Evolutionary conservation across 805 yeast genomes (phyloP).

Genomic region (Starmerella riodocensis): DNA sequence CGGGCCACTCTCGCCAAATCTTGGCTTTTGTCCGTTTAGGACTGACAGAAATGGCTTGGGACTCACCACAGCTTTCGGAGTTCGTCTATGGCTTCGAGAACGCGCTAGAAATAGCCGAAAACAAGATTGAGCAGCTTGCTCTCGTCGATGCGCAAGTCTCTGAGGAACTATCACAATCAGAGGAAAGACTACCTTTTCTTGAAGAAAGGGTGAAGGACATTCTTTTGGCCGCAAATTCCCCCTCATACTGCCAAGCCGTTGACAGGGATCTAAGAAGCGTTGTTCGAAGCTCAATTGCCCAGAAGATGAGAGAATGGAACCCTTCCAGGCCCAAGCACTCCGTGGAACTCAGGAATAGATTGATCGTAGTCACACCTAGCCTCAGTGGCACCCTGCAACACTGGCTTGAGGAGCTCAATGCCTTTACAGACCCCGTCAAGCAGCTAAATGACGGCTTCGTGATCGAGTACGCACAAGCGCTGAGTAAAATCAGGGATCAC

Average conservation of each 20-base stretch:
- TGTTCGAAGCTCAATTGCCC: background rate
- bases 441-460: constrained; percentile 15
- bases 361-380: constrained; percentile 1
- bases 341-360: constrained; percentile 1
- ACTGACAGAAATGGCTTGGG: constrained; percentile 5
- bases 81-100: constrained; percentile 10
- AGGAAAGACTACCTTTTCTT: background rate
- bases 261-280: background rate
- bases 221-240: background rate
- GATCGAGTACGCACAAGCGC: background rate
- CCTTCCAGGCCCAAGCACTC: constrained; percentile 1
- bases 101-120: constrained; percentile 1
- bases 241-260: constrained; percentile 2
- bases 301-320: background rate
- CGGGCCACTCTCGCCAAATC: constrained; percentile 1
- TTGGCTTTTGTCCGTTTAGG: constrained; percentile 8
- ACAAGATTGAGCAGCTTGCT: constrained; percentile 4
- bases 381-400: background rate
- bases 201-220: background rate
- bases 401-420: constrained; percentile 7
- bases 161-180: background rate
- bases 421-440: background rate
- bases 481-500: background rate
- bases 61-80: background rate
- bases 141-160: constrained; percentile 4